Percentiles rank a stretch among this genome's conserved stretches.
Conservation (phyloP, 2,329 filamentous ascomycete genomes). For the Aspergillus alliaceus region DNA sequence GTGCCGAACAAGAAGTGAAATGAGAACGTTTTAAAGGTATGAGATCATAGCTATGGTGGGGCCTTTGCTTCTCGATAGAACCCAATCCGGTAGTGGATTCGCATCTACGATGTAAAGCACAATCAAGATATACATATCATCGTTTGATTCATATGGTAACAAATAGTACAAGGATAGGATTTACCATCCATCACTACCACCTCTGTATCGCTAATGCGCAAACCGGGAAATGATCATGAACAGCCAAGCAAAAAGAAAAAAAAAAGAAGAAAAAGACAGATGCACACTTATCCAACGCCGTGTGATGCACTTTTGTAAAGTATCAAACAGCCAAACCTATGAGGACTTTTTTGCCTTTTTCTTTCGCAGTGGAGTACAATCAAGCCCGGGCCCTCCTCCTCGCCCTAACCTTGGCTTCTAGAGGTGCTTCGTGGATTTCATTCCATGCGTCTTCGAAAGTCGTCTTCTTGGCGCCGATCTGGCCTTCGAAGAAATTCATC, state of each 20-base stretch:
- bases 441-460: slow-evolving; percentile 66
- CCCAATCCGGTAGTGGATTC: no score
- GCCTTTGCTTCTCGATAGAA: no score
- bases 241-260: no score
- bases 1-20: no score
- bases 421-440: slow-evolving; percentile 11
- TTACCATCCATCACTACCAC: slow-evolving; percentile 4
- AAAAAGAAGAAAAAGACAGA: slow-evolving; percentile 5
- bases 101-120: neutral
- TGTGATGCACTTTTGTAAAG: slow-evolving; percentile 6
- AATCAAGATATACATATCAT: neutral
- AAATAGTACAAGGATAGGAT: neutral
- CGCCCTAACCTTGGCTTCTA: slow-evolving; percentile 1
- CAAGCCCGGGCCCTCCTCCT: slow-evolving; percentile 10
- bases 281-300: slow-evolving; percentile 9
- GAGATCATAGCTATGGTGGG: no score
- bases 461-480: slow-evolving; percentile 58
- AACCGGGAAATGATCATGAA: neutral
- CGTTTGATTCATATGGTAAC: slow-evolving; percentile 2
- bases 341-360: slow-evolving; percentile 10
- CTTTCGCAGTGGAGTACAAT: no score
- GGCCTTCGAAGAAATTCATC: slow-evolving; percentile 64
- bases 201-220: slow-evolving; percentile 13
- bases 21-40: neutral
- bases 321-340: neutral